These are phyloP conservation scores for Fomitiporia mediterranea DNA, from an alignment of 1,284 basidiomycete species.

Conservation along the genomic window DNA sequence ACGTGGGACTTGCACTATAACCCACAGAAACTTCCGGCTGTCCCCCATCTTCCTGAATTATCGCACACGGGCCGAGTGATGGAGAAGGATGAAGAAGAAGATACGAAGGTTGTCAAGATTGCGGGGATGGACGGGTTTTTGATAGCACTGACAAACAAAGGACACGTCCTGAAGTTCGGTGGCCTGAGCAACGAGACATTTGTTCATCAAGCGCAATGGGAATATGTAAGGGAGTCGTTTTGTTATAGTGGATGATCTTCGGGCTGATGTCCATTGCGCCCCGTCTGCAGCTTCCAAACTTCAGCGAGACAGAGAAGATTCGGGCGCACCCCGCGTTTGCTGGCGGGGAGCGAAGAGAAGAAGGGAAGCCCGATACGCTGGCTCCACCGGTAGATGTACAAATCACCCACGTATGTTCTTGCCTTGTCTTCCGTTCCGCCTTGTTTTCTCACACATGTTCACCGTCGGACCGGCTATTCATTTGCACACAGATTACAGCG, in stretches of 20 bases:
- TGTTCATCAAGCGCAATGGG: constrained; percentile 49
- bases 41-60: constrained; percentile 41
- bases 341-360: constrained; percentile 24
- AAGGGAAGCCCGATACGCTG: constrained; percentile 25
- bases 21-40: constrained; percentile 44
- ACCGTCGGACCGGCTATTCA: constrained; percentile 24
- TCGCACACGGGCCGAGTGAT: constrained; percentile 29
- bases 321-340: constrained; percentile 40
- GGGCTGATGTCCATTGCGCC: constrained; percentile 26
- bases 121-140: constrained; percentile 65
- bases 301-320: constrained; percentile 56
- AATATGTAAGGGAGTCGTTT: constrained; percentile 59
- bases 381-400: constrained; percentile 43
- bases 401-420: constrained; percentile 62
- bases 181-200: constrained; percentile 38
- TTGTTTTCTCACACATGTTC: constrained; percentile 8
- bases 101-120: constrained; percentile 65
- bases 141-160: constrained; percentile 72
- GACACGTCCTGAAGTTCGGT: constrained; percentile 65
- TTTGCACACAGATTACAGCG: constrained; percentile 66
- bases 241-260: constrained; percentile 16
- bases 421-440: constrained; percentile 13
- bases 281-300: constrained; percentile 51
- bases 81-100: constrained; percentile 32
- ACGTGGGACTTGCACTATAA: constrained; percentile 52